Evolutionary conservation across 2,329 filamentous ascomycete species (phyloP), one percentile per base, ranked within the genome.

Genomic region (Fusarium dlaminii): DNA sequence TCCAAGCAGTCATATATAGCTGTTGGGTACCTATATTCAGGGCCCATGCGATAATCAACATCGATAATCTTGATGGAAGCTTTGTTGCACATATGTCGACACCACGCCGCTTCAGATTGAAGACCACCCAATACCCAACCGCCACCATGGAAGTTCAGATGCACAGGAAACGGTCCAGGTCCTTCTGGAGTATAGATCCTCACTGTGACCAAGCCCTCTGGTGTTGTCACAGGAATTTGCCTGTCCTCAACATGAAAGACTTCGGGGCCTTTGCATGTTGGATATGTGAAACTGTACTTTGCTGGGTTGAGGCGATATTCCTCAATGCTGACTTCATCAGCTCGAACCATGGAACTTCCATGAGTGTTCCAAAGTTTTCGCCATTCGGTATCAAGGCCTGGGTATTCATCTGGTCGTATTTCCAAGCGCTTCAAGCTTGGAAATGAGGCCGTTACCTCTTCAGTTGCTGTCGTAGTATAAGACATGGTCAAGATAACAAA

Each of bases 1-100:
- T 65, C 62, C 62, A 56, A 65, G 6, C 56, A 65, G 22, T 65
- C 56, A 18, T 62, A 52, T 9, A 65, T 65, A 5, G 56, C 56
- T 5, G 62, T 62, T 45, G 56, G 56, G n/a, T 45, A 65, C 6
- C 14, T 6, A 5, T 18, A 22, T 8, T 62, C 62, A 0, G 62
- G 62, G 6, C 56, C 62, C 62, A 65, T 65, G 4, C 62, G 45
- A 14, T 65, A 65, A 20, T 62, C 62, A 3, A 65, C 56, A 8
- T 65, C 62, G 0, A 65, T 65, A 4, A 65, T 12, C 1, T 52
- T 65, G 22, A 65, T n/a, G 6, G 37, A 45, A 1, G 32, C 62
- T 18, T 65, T 37, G 0, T 65, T 65, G 30, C 56, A 62, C 27
- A 62, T 62, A 0, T 65, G 56, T 4, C 45, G 56, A 52, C 62